A percentile compares a stretch with the other conserved stretches of the same genome.
Evolutionary conservation across 164 flowering plant genomes (phyloP).

Genomic region (Nelumbo lutea): DNA sequence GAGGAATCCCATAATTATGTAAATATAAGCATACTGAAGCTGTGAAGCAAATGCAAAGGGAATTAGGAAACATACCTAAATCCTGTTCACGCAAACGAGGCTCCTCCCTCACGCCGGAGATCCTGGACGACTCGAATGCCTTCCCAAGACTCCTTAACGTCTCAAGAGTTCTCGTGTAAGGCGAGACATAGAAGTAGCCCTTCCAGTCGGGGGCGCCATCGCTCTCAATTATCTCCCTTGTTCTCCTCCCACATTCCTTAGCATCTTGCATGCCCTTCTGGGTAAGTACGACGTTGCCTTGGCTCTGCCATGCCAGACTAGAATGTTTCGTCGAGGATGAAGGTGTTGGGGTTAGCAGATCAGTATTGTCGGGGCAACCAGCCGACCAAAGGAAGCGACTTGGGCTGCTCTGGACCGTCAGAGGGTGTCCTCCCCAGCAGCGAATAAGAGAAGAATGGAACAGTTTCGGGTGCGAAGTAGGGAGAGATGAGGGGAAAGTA

Average conservation of each 20-base stretch:
- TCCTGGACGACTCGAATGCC: constrained; percentile 48
- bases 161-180: constrained; percentile 49
- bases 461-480: not conserved
- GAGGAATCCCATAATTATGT: too few relatives aligned
- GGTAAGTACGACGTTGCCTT: constrained; percentile 65
- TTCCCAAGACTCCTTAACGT: constrained; percentile 46
- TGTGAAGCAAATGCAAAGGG: too few relatives aligned
- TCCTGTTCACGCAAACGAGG: constrained; percentile 78
- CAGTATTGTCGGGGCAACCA: constrained; percentile 30
- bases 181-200: constrained; percentile 77
- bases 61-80: constrained; percentile 38
- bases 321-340: constrained; percentile 64
- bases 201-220: constrained; percentile 58
- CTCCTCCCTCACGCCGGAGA: constrained; percentile 74
- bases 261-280: constrained; percentile 51
- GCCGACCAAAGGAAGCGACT: constrained; percentile 5
- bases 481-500: not conserved
- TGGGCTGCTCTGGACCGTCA: constrained; percentile 5
- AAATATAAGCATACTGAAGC: too few relatives aligned
- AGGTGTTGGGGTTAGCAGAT: constrained; percentile 15
- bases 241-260: constrained; percentile 40
- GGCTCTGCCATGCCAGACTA: constrained; percentile 76
- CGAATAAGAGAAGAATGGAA: constrained; percentile 7
- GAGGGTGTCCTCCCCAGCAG: constrained; percentile 29
- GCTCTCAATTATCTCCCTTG: constrained; percentile 44